phyloP scores from a whole-genome alignment of 169 alveolate species.

The Cryptosporidium tyzzeri region DNA sequence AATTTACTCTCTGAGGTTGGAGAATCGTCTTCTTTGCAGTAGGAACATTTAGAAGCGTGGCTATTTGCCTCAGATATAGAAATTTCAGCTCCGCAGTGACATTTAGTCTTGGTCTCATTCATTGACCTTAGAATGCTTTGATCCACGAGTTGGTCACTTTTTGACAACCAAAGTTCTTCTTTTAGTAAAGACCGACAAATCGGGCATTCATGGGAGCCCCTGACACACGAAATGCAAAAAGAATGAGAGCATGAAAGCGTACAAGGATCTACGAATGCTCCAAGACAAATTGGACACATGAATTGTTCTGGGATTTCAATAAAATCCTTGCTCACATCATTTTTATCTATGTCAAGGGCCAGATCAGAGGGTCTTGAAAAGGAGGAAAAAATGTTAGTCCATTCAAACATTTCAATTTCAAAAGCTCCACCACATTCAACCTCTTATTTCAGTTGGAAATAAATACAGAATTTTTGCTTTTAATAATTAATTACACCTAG shows the following conservation, averaged over 20 bases:
- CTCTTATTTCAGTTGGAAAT: constrained; percentile 18
- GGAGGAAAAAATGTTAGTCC: constrained; percentile 44
- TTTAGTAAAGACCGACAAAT: constrained; percentile 44
- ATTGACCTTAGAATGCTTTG: constrained; percentile 33
- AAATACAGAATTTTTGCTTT: constrained; percentile 6
- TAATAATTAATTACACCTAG: constrained; percentile 42
- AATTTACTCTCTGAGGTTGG: constrained; percentile 2
- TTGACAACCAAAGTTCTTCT: constrained; percentile 66
- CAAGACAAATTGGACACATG: constrained; percentile 75
- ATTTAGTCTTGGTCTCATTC: constrained; percentile 36
- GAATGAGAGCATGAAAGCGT: constrained; percentile 70
- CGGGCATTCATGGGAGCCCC: constrained; percentile 63
- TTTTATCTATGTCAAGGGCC: not conserved
- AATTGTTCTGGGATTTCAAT: constrained; percentile 70
- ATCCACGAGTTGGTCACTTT: constrained; percentile 64
- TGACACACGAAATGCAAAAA: constrained; percentile 57
- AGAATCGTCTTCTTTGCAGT: constrained; percentile 39
- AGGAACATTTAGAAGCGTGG: constrained; percentile 48
- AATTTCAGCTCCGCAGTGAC: constrained; percentile 60
- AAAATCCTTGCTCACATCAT: constrained; percentile 56
- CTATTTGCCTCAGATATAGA: constrained; percentile 36
- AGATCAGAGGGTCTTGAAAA: constrained; percentile 45
- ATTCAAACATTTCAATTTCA: constrained; percentile 47
- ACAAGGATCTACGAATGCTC: constrained; percentile 67
- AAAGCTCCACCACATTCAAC: constrained; percentile 31